Percentiles rank a stretch among this genome's conserved stretches.
phyloP scores from a whole-genome alignment of 1,284 basidiomycete genomes.

The Ustilago tritici region DNA sequence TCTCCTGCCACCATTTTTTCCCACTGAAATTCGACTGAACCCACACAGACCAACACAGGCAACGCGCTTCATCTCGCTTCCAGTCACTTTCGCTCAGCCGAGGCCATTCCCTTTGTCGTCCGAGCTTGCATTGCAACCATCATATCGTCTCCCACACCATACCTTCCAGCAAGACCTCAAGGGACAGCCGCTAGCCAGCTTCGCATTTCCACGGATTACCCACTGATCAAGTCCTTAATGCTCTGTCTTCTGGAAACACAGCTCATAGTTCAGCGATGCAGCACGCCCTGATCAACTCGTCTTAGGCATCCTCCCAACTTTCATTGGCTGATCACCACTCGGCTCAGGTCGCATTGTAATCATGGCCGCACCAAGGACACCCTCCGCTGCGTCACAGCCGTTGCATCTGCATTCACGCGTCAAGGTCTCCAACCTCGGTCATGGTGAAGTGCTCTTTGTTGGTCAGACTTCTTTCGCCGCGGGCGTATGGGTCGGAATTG shows the following conservation, averaged over 20 bases:
- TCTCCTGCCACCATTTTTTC: slow-evolving; percentile 22
- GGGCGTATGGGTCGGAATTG: slow-evolving; percentile 95
- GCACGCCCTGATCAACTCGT: background rate
- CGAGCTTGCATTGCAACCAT: background rate
- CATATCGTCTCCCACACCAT: background rate
- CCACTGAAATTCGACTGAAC: background rate
- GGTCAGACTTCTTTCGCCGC: slow-evolving; percentile 84
- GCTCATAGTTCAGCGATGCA: background rate
- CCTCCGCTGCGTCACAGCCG: slow-evolving; percentile 40
- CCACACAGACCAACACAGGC: slow-evolving; percentile 33
- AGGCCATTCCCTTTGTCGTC: background rate
- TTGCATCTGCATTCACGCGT: slow-evolving; percentile 60
- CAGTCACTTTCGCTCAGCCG: slow-evolving; percentile 1
- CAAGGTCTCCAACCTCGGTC: slow-evolving; percentile 72
- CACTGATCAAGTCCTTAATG: background rate
- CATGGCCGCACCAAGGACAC: slow-evolving; percentile 26
- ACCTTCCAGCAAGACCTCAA: background rate
- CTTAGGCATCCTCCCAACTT: background rate
- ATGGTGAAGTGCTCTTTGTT: slow-evolving; percentile 86
- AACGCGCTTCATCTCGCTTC: slow-evolving; percentile 6
- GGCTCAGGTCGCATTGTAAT: background rate
- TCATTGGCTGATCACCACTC: background rate
- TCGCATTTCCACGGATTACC: background rate
- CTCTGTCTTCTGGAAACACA: background rate
- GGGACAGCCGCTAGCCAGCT: background rate